phyloP scores from a whole-genome alignment of 495 filamentous ascomycete species.

The Podospora bellae-mahoneyi region DNA sequence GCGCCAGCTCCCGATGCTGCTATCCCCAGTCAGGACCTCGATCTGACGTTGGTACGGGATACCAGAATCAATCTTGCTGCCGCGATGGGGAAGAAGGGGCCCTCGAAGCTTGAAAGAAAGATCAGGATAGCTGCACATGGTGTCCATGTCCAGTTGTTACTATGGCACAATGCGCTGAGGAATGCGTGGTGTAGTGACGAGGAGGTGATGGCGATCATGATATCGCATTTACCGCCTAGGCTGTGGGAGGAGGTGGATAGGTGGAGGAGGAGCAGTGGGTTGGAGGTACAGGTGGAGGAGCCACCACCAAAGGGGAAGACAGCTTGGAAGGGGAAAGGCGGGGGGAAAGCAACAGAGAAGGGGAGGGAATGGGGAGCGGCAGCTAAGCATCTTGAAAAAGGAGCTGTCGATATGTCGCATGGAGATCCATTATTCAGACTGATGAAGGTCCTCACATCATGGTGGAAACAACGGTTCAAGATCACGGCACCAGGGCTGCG shows the following conservation, averaged over 20 bases:
- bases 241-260: conserved; percentile 68
- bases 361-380: conserved; percentile 72
- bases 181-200: conserved; percentile 83
- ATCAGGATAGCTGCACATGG: conserved; percentile 77
- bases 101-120: conserved; percentile 75
- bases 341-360: conserved; percentile 44
- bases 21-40: conserved; percentile 55
- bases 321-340: conserved; percentile 36
- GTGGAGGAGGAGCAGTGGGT: conserved; percentile 66
- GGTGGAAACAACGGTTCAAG: conserved; percentile 83
- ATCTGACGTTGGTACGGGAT: conserved; percentile 68
- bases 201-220: conserved; percentile 71
- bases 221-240: conserved; percentile 63
- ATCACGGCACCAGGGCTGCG: conserved; percentile 76
- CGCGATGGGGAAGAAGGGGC: conserved; percentile 73
- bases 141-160: conserved; percentile 81
- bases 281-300: conserved; percentile 36
- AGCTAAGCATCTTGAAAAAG: conserved; percentile 66
- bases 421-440: conserved; percentile 82
- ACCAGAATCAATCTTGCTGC: conserved; percentile 53
- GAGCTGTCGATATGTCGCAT: conserved; percentile 64
- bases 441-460: conserved; percentile 68
- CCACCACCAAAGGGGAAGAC: conserved; percentile 12
- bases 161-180: conserved; percentile 84
- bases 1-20: conserved; percentile 23